Evolutionary conservation across 129 eudicot species (phyloP).

Genomic region (Pseudognaphalium luteoalbum): DNA sequence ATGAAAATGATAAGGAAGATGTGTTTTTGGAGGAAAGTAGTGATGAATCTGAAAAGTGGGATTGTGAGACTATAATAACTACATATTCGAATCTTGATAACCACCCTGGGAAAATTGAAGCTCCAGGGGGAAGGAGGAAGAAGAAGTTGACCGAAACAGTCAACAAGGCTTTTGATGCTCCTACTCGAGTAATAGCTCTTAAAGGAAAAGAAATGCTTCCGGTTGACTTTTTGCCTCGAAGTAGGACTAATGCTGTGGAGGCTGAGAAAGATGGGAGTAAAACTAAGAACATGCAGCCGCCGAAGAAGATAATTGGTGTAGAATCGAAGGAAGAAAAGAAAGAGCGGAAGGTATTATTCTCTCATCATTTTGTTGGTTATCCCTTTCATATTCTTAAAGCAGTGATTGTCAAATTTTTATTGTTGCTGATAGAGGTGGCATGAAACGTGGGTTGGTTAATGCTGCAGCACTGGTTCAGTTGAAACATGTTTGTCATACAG

Average conservation of each 20-base stretch:
- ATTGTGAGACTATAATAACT: slow-evolving; percentile 82
- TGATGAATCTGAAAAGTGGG: slow-evolving; percentile 85
- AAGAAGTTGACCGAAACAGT: slow-evolving; percentile 63
- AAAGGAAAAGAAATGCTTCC: slow-evolving; percentile 82
- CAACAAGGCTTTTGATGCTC: slow-evolving; percentile 35
- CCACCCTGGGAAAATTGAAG: slow-evolving; percentile 91
- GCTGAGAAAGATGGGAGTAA: slow-evolving; percentile 42
- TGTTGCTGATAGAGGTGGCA: no score
- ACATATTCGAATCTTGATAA: slow-evolving; percentile 96
- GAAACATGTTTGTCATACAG: no score
- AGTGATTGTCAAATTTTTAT: no score
- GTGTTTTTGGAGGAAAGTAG: slow-evolving; percentile 71
- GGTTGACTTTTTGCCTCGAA: slow-evolving; percentile 69
- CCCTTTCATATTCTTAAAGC: no score
- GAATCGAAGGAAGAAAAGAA: slow-evolving; percentile 97
- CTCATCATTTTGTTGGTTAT: background rate
- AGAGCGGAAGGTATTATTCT: slow-evolving; percentile 70
- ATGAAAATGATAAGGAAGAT: slow-evolving; percentile 47
- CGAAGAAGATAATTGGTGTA: slow-evolving; percentile 61
- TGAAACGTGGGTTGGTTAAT: no score
- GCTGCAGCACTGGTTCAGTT: no score
- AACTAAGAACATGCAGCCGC: slow-evolving; percentile 34
- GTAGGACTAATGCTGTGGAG: slow-evolving; percentile 37
- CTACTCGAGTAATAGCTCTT: slow-evolving; percentile 56
- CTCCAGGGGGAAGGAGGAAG: slow-evolving; percentile 60